Conservation (phyloP, 306 rosid species). For the Aeschynomene evenia region DNA sequence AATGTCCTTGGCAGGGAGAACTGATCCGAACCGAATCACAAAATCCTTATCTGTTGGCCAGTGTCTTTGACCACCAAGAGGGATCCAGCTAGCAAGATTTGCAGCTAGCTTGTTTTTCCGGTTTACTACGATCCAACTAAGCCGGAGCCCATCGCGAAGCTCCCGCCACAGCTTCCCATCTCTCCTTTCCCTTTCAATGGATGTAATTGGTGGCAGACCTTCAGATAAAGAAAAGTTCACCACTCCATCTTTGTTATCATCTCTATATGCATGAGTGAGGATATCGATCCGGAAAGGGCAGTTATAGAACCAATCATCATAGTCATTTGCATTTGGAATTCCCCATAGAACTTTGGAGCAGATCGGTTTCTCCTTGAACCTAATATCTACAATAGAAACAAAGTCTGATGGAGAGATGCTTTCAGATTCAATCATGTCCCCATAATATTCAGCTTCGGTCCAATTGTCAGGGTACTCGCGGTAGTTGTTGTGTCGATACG, state of each 20-base stretch:
- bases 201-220: constrained; percentile 60
- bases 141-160: constrained; percentile 62
- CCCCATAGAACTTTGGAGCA: constrained; percentile 83
- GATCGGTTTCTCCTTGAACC: constrained; percentile 61
- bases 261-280: constrained; percentile 58
- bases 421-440: constrained; percentile 52
- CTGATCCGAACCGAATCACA: constrained; percentile 70
- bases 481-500: constrained; percentile 41
- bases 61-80: constrained; percentile 78
- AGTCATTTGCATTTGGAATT: constrained; percentile 66
- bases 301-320: constrained; percentile 70
- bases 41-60: constrained; percentile 85
- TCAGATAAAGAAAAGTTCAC: constrained; percentile 63
- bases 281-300: constrained; percentile 77
- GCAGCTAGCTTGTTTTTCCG: constrained; percentile 70
- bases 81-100: constrained; percentile 77
- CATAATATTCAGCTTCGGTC: constrained; percentile 75
- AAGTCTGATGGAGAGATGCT: constrained; percentile 62
- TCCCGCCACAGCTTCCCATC: constrained; percentile 77
- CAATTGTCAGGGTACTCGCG: constrained; percentile 69
- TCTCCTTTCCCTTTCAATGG: constrained; percentile 72
- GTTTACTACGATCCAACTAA: constrained; percentile 75
- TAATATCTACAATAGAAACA: constrained; percentile 70
- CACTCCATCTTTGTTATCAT: constrained; percentile 46
- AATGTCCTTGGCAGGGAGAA: constrained; percentile 70